Conservation (phyloP, 306 rosid species). For the Sicyos edulis region DNA sequence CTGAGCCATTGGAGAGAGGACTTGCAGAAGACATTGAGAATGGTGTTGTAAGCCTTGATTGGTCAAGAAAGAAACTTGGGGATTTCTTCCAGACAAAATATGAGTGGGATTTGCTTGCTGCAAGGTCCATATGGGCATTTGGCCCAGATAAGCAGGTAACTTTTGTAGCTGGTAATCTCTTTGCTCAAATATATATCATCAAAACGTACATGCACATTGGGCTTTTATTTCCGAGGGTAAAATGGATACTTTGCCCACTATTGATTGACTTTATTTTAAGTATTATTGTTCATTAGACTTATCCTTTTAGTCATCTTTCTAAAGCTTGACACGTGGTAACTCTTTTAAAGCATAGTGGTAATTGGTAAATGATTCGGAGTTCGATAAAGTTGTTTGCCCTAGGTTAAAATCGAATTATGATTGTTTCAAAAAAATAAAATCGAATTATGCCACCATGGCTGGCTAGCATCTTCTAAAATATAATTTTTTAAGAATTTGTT, state of each 20-base stretch:
- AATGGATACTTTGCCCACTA: background rate
- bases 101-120: slow-evolving; percentile 98
- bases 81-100: slow-evolving; percentile 90
- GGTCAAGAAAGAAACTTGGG: slow-evolving; percentile 84
- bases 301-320: background rate
- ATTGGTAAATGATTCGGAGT: background rate
- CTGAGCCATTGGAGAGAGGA: slow-evolving; percentile 96
- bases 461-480: background rate
- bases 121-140: slow-evolving; percentile 97
- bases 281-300: background rate
- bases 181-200: background rate
- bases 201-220: background rate
- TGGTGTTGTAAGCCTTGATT: slow-evolving; percentile 86
- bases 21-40: slow-evolving; percentile 97
- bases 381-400: slow-evolving; percentile 8
- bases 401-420: background rate
- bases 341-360: background rate
- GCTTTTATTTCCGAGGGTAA: background rate
- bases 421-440: no score
- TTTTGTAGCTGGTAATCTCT: background rate
- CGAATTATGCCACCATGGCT: background rate
- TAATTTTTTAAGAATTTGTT: background rate
- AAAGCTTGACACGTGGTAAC: background rate
- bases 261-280: background rate
- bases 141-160: slow-evolving; percentile 98